Evolutionary conservation across 2,329 filamentous ascomycete species (phyloP), one percentile per base, ranked within the genome.

Genomic region (Talaromyces sp.): DNA sequence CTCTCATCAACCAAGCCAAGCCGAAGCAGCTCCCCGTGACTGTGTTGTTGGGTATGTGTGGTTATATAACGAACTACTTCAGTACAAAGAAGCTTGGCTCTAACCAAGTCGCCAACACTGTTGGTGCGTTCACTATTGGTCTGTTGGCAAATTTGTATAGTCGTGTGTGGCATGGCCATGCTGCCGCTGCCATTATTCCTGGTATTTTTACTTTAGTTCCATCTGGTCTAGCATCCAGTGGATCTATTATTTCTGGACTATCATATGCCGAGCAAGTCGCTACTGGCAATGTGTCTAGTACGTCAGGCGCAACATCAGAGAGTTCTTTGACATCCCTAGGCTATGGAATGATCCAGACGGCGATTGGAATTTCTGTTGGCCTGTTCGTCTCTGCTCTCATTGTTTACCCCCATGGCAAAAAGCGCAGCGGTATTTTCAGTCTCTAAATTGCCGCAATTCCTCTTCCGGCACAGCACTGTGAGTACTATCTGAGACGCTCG

Each of bases 131-230:
- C 56, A 84, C 85, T 1, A 86, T 95, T 19, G 91, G 91, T 19
- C 83, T 92, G 46, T 77, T 92, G 54, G 90, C 89, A 11, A 95
- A 95, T 66, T 71, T 92, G 1, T 94, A 94, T 77, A 88, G 88
- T 27, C 85, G 90, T 9, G 68, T 82, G n/a, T 75, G 88, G 19
- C 91, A 92, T 70, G 90, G 89, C 1, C 83, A 96, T 2, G 92
- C 92, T 0, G 91, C 91, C 0, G 91, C 91, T 0, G 89, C 90
- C 3, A 91, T 97, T 81, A 79, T 96, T 9, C 92, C 92, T 0
- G 92, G 90, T 21, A 96, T 97, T 66, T 96, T 95, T 64, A 83
- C 87, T 1, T 83, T 86, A 61, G 85, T 88, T 0, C 85, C 85
- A 0, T 84, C 80, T 3, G 85, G 85, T 3, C 75, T 88, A 2